Evolutionary conservation across 2,329 filamentous ascomycete species (phyloP).

Genomic region (Neofusicoccum laricinum): DNA sequence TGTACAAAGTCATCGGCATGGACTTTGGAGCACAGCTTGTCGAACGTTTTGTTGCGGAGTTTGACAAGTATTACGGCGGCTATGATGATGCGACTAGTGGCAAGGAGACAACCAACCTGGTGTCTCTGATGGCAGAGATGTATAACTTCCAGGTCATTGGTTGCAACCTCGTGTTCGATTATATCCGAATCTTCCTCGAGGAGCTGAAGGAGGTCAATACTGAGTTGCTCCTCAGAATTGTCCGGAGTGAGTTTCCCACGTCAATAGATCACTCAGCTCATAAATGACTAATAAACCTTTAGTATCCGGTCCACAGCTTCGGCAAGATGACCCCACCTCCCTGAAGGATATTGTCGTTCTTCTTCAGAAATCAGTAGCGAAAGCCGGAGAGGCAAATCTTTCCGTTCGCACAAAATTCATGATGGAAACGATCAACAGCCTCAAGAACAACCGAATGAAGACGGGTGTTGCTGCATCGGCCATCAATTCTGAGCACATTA

Average conservation of each 20-base stretch:
- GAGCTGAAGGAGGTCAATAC: constrained; percentile 82
- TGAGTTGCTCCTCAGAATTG: constrained; percentile 79
- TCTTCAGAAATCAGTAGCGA: constrained; percentile 69
- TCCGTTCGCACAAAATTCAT: constrained; percentile 93
- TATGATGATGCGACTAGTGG: constrained; percentile 37
- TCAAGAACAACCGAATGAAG: constrained; percentile 92
- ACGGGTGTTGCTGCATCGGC: constrained; percentile 67
- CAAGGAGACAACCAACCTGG: constrained; percentile 71
- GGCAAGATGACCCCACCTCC: constrained; percentile 82
- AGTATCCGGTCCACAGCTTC: constrained; percentile 73
- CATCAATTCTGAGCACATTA: constrained; percentile 76
- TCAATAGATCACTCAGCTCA: neutral
- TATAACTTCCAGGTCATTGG: constrained; percentile 91
- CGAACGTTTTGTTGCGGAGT: constrained; percentile 71
- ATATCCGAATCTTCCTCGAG: constrained; percentile 72
- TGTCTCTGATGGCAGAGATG: constrained; percentile 78
- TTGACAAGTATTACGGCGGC: constrained; percentile 62
- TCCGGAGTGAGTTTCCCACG: constrained; percentile 59
- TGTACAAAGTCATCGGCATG: constrained; percentile 82
- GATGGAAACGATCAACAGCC: constrained; percentile 91
- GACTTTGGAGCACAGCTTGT: constrained; percentile 88
- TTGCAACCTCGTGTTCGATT: constrained; percentile 83
- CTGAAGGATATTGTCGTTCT: constrained; percentile 84
- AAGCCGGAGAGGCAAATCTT: constrained; percentile 65
- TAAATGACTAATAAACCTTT: constrained; percentile 17